Evolutionary conservation across 1,139 yeast species (phyloP).

Genomic region (Kodamaea anthophila): DNA sequence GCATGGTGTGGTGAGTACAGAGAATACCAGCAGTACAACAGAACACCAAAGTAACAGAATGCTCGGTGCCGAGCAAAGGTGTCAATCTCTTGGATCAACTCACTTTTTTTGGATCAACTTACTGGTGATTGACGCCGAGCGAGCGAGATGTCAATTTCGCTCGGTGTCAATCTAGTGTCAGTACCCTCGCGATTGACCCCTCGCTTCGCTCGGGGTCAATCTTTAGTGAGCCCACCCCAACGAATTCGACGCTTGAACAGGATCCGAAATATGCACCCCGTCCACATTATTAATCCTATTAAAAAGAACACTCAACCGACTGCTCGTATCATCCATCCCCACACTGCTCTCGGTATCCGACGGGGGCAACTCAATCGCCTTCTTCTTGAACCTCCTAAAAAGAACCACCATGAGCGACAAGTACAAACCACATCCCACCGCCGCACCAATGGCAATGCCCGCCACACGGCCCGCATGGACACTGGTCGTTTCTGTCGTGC

Average conservation of each 20-base stretch:
- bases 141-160: too few relatives aligned
- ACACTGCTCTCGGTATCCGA: constrained; percentile 38
- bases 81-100: too few relatives aligned
- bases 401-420: constrained; percentile 45
- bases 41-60: too few relatives aligned
- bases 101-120: too few relatives aligned
- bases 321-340: constrained; percentile 19
- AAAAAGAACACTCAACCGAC: constrained; percentile 28
- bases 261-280: constrained; percentile 32
- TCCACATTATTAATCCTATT: constrained; percentile 22
- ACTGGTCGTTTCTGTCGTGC: constrained; percentile 7
- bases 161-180: constrained; percentile 2
- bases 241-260: constrained; percentile 42
- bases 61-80: too few relatives aligned
- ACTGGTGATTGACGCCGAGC: too few relatives aligned
- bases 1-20: too few relatives aligned
- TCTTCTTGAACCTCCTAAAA: constrained; percentile 35
- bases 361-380: constrained; percentile 34
- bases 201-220: constrained; percentile 1
- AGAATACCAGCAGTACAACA: too few relatives aligned
- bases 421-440: constrained; percentile 57
- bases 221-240: constrained; percentile 35
- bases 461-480: constrained; percentile 40
- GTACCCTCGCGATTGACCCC: constrained; percentile 1
- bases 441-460: constrained; percentile 63